Conservation (phyloP, 2,329 filamentous ascomycete genomes). For the Tricladium varicosporioides region DNA sequence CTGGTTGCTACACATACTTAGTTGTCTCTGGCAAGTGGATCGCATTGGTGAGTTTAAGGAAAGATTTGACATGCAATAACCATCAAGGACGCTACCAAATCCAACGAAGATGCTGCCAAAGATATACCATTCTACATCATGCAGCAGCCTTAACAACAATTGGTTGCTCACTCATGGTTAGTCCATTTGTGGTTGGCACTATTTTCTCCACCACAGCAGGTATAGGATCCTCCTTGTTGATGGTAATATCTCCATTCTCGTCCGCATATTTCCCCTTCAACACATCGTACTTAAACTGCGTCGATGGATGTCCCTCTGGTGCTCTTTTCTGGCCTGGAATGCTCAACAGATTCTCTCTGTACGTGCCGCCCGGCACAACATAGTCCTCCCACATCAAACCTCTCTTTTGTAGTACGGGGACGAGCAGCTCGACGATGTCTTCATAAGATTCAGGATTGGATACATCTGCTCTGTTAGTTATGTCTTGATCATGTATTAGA, state of each 20-base stretch:
- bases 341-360: slow-evolving; percentile 57
- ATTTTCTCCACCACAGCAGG: background rate
- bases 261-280: slow-evolving; percentile 10
- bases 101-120: background rate
- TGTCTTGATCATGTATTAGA: background rate
- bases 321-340: slow-evolving; percentile 48
- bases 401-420: slow-evolving; percentile 59
- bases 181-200: background rate
- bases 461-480: slow-evolving; percentile 50
- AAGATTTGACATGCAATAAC: no score
- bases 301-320: slow-evolving; percentile 45
- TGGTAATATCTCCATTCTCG: slow-evolving; percentile 8
- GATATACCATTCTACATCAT: background rate
- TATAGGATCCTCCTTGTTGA: background rate
- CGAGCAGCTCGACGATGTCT: slow-evolving; percentile 61
- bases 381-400: slow-evolving; percentile 52
- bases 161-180: background rate
- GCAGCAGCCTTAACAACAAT: background rate
- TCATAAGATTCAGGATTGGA: slow-evolving; percentile 66
- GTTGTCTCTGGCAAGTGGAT: no score
- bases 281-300: slow-evolving; percentile 47
- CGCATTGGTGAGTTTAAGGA: no score
- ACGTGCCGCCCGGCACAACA: slow-evolving; percentile 53
- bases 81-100: background rate
- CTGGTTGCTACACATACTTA: no score